A percentile compares a stretch with the other conserved stretches of the same genome.
phyloP scores from a whole-genome alignment of 2,329 filamentous ascomycete species.

The Elsinoe fawcettii region DNA sequence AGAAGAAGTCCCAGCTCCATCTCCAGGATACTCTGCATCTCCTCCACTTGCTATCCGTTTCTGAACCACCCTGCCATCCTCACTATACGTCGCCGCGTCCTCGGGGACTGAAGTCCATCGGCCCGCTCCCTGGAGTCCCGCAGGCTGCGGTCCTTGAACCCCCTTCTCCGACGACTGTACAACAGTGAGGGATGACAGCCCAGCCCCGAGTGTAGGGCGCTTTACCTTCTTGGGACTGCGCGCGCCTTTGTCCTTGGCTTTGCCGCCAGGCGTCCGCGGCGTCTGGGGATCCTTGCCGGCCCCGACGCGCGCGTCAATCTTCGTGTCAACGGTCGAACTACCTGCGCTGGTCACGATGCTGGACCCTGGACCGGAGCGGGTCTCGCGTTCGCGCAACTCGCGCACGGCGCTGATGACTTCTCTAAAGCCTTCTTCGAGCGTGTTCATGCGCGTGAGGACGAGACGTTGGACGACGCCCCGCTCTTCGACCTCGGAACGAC shows the following conservation, averaged over 20 bases:
- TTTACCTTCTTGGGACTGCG: constrained; percentile 10
- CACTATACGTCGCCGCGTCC: not conserved
- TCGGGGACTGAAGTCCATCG: not conserved
- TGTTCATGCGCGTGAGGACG: constrained; percentile 85
- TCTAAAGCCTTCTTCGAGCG: constrained; percentile 80
- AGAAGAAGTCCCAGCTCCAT: not conserved
- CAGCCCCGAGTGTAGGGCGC: not conserved
- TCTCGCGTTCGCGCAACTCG: constrained; percentile 19
- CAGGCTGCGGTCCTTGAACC: not conserved
- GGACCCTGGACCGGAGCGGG: not conserved
- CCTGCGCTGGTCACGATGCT: not conserved
- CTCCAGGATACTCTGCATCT: not conserved
- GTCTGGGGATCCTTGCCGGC: not conserved
- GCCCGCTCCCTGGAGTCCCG: not conserved
- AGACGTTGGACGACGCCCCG: constrained; percentile 71
- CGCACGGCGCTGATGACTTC: constrained; percentile 47
- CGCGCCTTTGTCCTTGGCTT: constrained; percentile 4
- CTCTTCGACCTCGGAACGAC: constrained; percentile 40
- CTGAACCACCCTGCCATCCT: not conserved
- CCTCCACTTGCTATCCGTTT: not conserved
- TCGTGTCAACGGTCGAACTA: constrained; percentile 2
- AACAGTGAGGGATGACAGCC: not conserved
- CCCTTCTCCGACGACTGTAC: not conserved
- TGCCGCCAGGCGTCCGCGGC: constrained; percentile 10
- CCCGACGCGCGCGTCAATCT: not conserved